Base-by-base conservation (phyloP, 371 early-diverging fungal genomes). In the Rhizomucor miehei region DNA sequence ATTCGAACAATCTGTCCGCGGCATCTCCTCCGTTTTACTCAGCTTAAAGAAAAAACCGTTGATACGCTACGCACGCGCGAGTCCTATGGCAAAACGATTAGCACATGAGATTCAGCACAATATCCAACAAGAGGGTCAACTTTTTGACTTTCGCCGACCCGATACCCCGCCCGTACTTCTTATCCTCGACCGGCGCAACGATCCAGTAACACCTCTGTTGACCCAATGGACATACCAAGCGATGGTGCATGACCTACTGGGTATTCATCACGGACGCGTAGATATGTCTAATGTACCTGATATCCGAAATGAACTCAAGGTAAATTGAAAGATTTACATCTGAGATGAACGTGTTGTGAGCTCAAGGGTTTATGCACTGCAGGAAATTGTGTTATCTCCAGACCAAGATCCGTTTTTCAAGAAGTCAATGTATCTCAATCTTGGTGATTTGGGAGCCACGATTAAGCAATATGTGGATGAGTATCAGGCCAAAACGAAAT, bases 181-280 rank as follows among this genome's bases (percentile, higher is more conserved):
- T 21, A 82, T 99, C 21, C 66, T 99, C 35, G 99, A 99, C 65
- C 87, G 99, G 48, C 78, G 90, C 24, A 92, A 94, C 63, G 99
- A 99, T 67, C 94, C 99, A 1, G 88, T 99, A 3, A 99, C 99
- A 0, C 99, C 99, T 1, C 75, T 99, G 14, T 76, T 99, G 20
- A 86, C 88, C 13, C 97, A 96, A 60, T 99, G 99, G 99, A 97
- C 97, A 9, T 99, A 99, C 66, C 99, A 99, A 62, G 94, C 99
- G 3, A 95, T 99, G 95, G 92, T 99, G 3, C 94, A 98, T 69
- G 99, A 99, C 59, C 72, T 97, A 57, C 79, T 99, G 48, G 95
- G 96, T 0, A 97, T 99, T 59, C 80, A 83, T 54, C 94, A 98
- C 67, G 96, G 97, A 34, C 74, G 98, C 38, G 96, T 99, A 0